Base-by-base conservation (phyloP, 2,329 filamentous ascomycete species). In the Paraconiothyrium sp. region DNA sequence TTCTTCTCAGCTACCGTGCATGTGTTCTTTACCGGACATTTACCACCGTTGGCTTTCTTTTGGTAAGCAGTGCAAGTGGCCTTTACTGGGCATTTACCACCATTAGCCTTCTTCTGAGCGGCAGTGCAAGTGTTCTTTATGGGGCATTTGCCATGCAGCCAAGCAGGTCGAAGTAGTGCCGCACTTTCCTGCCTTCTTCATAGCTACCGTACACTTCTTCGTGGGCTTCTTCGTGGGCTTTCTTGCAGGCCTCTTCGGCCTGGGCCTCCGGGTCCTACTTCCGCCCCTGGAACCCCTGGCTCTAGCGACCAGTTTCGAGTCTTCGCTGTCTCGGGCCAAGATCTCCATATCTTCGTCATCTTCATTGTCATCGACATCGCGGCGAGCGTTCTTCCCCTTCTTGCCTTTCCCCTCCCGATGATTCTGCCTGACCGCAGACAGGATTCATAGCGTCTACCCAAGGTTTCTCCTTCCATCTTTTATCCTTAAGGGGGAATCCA, bases 1-100 rank as follows among this genome's bases (percentile, higher is more conserved):
- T 57, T 57, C 46, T 57, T 57, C 34, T 57, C 43, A 14, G 54
- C 54, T 48, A 43, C 54, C 30, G 54, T 57, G n/a, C 54, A 57
- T 34, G 34, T 49, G 11, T 49, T 30, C 24, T 49, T 49, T 49
- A 32, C 24, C 9, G 54, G 54, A n/a, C 54, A 57, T 20, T 35
- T 39, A 27, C 54, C 54, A 22, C 54, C 54, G 27, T 57, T 57
- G 3, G 14, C 27, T 20, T 57, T 57, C 54, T 57, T 47, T n/a
- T 57, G 10, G 41, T 43, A 43, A 48, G 54, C 54, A 24, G 27
- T 57, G 30, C 54, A 57, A 14, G 54, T 57, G 16, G 4, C n/a
- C 48, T 50, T 50, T 48, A n/a, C 30, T 11, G 43, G 51, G 34
- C 51, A 54, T 34, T 20, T 35, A 27, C 50, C 50, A 11, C 35